Conservation (phyloP, 78 protist species). For the Guillardia theta region DNA sequence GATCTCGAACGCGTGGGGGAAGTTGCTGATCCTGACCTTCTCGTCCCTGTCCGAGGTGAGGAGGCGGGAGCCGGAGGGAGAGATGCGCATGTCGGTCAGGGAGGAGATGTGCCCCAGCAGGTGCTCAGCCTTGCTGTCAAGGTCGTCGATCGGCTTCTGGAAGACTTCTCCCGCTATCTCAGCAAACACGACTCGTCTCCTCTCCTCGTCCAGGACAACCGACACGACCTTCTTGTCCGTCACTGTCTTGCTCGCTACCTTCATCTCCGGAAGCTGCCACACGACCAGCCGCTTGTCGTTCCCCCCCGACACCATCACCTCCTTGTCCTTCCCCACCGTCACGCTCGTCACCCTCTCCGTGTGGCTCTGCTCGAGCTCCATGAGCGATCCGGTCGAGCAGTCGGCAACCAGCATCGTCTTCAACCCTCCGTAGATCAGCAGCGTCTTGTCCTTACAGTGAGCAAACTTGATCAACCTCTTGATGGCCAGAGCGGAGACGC, state of each 20-base stretch:
- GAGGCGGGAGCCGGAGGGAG: neutral
- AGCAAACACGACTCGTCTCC: neutral
- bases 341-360: neutral
- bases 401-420: neutral
- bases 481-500: too few relatives aligned
- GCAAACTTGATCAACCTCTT: too few relatives aligned
- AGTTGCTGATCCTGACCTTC: conserved; percentile 3
- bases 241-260: neutral
- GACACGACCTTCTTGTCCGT: neutral
- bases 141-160: neutral
- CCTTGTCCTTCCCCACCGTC: neutral
- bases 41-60: neutral
- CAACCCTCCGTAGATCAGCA: neutral
- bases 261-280: neutral
- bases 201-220: neutral
- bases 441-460: neutral
- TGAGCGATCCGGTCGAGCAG: neutral
- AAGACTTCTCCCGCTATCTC: neutral
- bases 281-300: neutral
- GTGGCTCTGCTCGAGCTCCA: neutral
- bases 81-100: neutral
- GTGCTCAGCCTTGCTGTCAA: neutral
- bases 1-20: neutral
- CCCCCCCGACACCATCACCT: neutral
- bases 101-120: conserved; percentile 14